Conservation (phyloP, 192 early-diverging fungal species). For the Coemansia aciculifera region DNA sequence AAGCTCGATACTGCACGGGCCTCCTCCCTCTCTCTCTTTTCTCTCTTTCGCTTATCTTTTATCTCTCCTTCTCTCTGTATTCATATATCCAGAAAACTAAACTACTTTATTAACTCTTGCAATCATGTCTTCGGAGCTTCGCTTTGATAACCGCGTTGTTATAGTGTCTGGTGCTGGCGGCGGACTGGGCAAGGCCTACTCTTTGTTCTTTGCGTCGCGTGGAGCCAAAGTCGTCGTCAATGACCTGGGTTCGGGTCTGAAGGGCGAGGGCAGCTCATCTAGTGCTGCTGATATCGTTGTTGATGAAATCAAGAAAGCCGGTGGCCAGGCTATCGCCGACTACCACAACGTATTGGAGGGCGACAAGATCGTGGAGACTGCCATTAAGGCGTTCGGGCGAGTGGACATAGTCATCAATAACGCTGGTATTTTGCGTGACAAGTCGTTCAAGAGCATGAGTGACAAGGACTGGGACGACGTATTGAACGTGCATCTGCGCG, state of each 20-base stretch:
- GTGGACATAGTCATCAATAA: slow-evolving; percentile 98
- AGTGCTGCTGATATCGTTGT: slow-evolving; percentile 93
- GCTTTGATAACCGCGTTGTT: slow-evolving; percentile 82
- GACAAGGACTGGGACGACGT: slow-evolving; percentile 98
- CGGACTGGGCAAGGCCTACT: slow-evolving; percentile 87
- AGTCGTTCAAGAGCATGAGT: slow-evolving; percentile 93
- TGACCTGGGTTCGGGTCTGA: slow-evolving; percentile 81
- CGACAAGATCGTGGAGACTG: slow-evolving; percentile 97
- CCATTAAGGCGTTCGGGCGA: slow-evolving; percentile 90
- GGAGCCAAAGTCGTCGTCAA: slow-evolving; percentile 96
- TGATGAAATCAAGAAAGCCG: slow-evolving; percentile 82
- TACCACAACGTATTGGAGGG: slow-evolving; percentile 98
- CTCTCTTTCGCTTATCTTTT: neutral
- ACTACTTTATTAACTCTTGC: neutral
- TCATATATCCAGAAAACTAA: neutral
- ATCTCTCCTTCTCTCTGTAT: neutral
- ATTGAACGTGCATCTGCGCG: slow-evolving; percentile 87
- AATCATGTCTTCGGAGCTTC: slow-evolving; percentile 47
- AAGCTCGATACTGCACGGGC: neutral
- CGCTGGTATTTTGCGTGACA: slow-evolving; percentile 97
- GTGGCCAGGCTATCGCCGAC: slow-evolving; percentile 93
- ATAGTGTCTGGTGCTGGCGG: slow-evolving; percentile 97
- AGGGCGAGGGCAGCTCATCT: slow-evolving; percentile 73
- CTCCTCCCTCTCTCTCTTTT: neutral
- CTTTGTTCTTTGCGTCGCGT: slow-evolving; percentile 84